Conservation (phyloP, 192 early-diverging fungal species). For the Entomortierella lignicola region DNA sequence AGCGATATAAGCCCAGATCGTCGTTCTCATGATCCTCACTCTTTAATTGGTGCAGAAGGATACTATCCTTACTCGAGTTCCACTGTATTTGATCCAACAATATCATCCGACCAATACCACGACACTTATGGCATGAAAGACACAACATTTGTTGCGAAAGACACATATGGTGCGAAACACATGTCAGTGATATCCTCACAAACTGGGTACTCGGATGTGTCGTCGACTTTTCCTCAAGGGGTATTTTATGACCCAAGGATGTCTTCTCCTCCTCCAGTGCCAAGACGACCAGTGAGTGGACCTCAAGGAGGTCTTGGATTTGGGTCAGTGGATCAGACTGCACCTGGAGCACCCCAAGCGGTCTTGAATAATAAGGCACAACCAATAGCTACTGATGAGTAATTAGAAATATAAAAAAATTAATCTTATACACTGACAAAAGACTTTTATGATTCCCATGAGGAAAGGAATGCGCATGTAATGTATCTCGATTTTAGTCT, state of each 20-base stretch:
- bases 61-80: slow-evolving; percentile 11
- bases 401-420: too few relatives aligned
- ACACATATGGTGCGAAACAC: slow-evolving; percentile 4
- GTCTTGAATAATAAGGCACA: slow-evolving; percentile 14
- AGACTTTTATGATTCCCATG: too few relatives aligned
- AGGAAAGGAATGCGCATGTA: too few relatives aligned
- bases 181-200: slow-evolving; percentile 3
- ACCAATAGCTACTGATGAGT: too few relatives aligned
- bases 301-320: slow-evolving; percentile 32
- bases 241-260: slow-evolving; percentile 3
- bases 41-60: neutral
- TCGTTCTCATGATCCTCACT: slow-evolving; percentile 17
- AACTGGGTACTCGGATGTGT: slow-evolving; percentile 9
- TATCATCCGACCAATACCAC: slow-evolving; percentile 12
- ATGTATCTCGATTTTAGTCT: too few relatives aligned
- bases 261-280: slow-evolving; percentile 1
- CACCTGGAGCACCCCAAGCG: slow-evolving; percentile 31
- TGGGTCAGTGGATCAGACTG: slow-evolving; percentile 11
- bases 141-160: neutral
- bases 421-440: too few relatives aligned
- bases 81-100: neutral
- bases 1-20: neutral
- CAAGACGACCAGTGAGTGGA: slow-evolving; percentile 20
- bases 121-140: slow-evolving; percentile 11
- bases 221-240: slow-evolving; percentile 11